These are phyloP conservation scores for Persicaria maculosa DNA, from an alignment of 148 eudicot species.

Conservation along the genomic window DNA sequence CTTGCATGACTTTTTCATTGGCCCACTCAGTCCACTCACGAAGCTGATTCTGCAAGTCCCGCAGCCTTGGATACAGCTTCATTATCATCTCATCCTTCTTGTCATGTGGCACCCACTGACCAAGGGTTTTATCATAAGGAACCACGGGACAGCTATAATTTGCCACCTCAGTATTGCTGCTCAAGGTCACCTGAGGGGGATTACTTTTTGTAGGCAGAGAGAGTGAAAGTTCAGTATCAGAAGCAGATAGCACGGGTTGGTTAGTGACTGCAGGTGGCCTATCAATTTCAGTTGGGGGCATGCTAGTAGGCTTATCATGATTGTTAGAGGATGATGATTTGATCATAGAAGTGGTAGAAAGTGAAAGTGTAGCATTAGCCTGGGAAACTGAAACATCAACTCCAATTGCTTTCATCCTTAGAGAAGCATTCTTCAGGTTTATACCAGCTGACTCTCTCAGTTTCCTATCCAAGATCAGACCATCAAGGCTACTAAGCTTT, in stretches of 20 bases:
- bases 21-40: slow-evolving; percentile 92
- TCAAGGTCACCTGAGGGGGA: slow-evolving; percentile 23
- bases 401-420: slow-evolving; percentile 39
- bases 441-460: slow-evolving; percentile 49
- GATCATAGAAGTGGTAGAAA: slow-evolving; percentile 27
- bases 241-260: slow-evolving; percentile 29
- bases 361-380: slow-evolving; percentile 31
- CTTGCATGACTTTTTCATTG: slow-evolving; percentile 84
- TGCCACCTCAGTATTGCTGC: slow-evolving; percentile 21
- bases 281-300: slow-evolving; percentile 21
- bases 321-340: slow-evolving; percentile 17
- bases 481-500: slow-evolving; percentile 43
- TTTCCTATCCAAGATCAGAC: slow-evolving; percentile 58
- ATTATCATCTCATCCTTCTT: slow-evolving; percentile 60
- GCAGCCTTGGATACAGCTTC: slow-evolving; percentile 55
- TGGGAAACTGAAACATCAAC: slow-evolving; percentile 28
- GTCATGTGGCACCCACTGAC: slow-evolving; percentile 47
- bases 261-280: slow-evolving; percentile 22
- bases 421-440: slow-evolving; percentile 37
- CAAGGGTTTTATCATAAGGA: slow-evolving; percentile 30
- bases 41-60: slow-evolving; percentile 54
- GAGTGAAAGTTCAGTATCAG: slow-evolving; percentile 63
- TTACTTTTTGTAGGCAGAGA: slow-evolving; percentile 40
- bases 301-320: slow-evolving; percentile 23
- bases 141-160: slow-evolving; percentile 25